These are phyloP conservation scores for Entophlyctis luteolus DNA, from an alignment of 192 early-diverging fungal genomes.

Conservation along the genomic window DNA sequence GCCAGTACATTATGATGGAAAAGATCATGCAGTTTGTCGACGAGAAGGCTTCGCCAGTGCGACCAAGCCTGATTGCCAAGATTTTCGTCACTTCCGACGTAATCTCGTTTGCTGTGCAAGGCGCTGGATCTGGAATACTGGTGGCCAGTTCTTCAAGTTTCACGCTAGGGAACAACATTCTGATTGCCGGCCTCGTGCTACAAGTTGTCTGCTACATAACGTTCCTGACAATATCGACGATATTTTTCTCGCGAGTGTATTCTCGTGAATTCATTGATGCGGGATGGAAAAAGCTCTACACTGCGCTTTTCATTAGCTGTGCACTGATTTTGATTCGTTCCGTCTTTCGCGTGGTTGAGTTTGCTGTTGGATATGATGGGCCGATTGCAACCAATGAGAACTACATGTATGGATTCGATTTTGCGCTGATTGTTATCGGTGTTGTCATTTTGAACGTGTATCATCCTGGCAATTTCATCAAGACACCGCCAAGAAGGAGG, in stretches of 20 bases:
- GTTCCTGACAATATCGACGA: conserved; percentile 10
- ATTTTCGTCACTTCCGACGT: conserved; percentile 28
- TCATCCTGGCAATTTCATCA: conserved; percentile 8
- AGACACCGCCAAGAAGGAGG: too few relatives aligned
- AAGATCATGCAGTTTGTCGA: conserved; percentile 6
- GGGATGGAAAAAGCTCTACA: background rate
- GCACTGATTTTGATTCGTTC: conserved; percentile 10
- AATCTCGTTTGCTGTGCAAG: conserved; percentile 24
- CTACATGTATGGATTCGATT: conserved; percentile 24
- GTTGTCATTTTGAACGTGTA: conserved; percentile 2
- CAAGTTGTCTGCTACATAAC: conserved; percentile 21
- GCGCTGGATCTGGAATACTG: conserved; percentile 17
- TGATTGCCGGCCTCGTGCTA: conserved; percentile 24
- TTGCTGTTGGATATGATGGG: conserved; percentile 11
- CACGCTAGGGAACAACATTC: background rate
- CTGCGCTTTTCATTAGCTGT: background rate
- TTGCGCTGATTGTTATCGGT: conserved; percentile 15
- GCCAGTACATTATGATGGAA: conserved; percentile 20
- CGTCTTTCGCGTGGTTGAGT: conserved; percentile 30
- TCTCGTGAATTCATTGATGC: too few relatives aligned
- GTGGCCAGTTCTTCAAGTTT: too few relatives aligned
- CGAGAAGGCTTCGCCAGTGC: conserved; percentile 8
- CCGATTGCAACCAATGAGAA: conserved; percentile 19
- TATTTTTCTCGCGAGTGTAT: too few relatives aligned
- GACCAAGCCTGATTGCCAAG: background rate